These are phyloP conservation scores for Dioscorea zingiberensis DNA, from an alignment of 106 monocot species.

Conservation along the genomic window DNA sequence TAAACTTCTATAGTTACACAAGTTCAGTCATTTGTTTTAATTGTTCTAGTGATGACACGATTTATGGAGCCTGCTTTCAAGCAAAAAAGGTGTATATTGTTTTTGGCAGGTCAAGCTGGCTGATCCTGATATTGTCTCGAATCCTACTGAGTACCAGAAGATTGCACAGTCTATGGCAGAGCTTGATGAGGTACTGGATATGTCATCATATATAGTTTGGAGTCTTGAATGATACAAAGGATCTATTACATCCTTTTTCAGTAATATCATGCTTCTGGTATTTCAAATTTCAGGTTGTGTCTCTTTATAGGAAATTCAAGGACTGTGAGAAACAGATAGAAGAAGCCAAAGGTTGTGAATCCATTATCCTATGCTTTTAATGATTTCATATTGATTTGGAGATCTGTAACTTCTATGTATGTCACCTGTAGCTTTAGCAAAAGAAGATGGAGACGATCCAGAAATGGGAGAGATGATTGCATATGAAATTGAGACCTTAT, in stretches of 20 bases:
- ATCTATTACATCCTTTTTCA: neutral
- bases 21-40: neutral
- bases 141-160: conserved; percentile 94
- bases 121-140: conserved; percentile 92
- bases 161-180: conserved; percentile 88
- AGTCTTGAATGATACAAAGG: neutral
- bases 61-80: neutral
- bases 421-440: conserved; percentile 53
- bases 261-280: neutral
- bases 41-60: neutral
- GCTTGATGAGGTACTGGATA: conserved; percentile 64
- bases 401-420: conserved; percentile 16
- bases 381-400: neutral
- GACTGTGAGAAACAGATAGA: conserved; percentile 77
- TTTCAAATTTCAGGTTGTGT: conserved; percentile 65
- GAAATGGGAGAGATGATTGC: conserved; percentile 97
- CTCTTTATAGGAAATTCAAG: conserved; percentile 67
- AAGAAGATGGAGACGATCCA: conserved; percentile 66
- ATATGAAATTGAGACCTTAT: conserved; percentile 62
- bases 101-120: conserved; percentile 74
- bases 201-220: neutral
- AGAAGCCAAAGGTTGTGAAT: conserved; percentile 76
- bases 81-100: neutral
- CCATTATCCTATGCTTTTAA: neutral
- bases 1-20: neutral